These are phyloP conservation scores for Jackrogersella multiformis DNA, from an alignment of 495 filamentous ascomycete genomes.

Conservation along the genomic window DNA sequence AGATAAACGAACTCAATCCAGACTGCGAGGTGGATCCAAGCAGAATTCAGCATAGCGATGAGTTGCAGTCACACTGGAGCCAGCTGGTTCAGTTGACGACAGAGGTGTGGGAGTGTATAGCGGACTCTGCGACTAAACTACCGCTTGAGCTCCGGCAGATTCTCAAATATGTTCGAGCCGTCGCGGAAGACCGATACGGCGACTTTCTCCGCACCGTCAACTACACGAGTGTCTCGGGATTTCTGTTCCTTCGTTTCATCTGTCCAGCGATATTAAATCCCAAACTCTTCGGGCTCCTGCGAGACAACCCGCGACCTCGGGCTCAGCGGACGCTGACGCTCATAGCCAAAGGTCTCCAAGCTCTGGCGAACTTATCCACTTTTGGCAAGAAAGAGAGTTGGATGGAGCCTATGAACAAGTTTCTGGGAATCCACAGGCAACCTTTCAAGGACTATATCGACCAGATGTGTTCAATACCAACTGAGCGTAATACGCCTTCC, in stretches of 20 bases:
- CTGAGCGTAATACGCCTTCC: slow-evolving; percentile 64
- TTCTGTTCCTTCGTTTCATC: slow-evolving; percentile 95
- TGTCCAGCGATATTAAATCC: slow-evolving; percentile 96
- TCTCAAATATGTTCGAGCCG: slow-evolving; percentile 90
- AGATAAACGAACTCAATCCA: slow-evolving; percentile 87
- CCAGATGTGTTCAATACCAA: slow-evolving; percentile 81
- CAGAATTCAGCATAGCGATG: slow-evolving; percentile 73
- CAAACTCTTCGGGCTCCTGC: slow-evolving; percentile 89
- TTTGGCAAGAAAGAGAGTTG: slow-evolving; percentile 96
- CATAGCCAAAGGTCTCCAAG: slow-evolving; percentile 95
- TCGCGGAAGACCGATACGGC: slow-evolving; percentile 97
- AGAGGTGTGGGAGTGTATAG: slow-evolving; percentile 85
- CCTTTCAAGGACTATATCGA: slow-evolving; percentile 91
- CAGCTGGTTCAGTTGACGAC: slow-evolving; percentile 79
- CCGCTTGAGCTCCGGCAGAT: slow-evolving; percentile 87
- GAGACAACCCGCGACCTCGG: slow-evolving; percentile 84
- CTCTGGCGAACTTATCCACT: slow-evolving; percentile 88
- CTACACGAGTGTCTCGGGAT: slow-evolving; percentile 96
- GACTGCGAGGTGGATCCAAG: slow-evolving; percentile 96
- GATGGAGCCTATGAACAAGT: slow-evolving; percentile 99
- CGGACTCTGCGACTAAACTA: slow-evolving; percentile 73
- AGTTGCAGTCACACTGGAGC: slow-evolving; percentile 85
- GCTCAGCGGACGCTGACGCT: slow-evolving; percentile 93
- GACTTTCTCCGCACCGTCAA: slow-evolving; percentile 90
- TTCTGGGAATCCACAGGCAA: slow-evolving; percentile 68